Percentiles rank a stretch among this genome's conserved stretches.
These are phyloP conservation scores for Apiospora aurea DNA, from an alignment of 2,329 filamentous ascomycete genomes.

Conservation along the genomic window DNA sequence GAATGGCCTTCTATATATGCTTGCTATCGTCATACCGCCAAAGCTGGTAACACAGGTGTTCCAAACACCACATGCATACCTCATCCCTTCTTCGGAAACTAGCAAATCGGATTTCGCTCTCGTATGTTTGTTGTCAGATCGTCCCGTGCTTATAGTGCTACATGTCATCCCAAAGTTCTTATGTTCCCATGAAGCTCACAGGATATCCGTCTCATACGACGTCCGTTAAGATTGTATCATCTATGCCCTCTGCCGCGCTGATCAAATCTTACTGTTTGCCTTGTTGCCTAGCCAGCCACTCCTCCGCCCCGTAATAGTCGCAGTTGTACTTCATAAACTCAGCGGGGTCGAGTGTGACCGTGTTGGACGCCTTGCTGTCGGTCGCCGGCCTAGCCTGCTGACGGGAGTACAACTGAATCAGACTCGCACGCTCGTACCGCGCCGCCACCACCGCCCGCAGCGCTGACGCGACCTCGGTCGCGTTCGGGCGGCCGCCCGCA, in stretches of 20 bases:
- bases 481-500: constrained; percentile 25
- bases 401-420: constrained; percentile 50
- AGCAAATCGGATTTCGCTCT: too few species aligned
- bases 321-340: constrained; percentile 52
- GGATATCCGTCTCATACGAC: too few species aligned
- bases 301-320: constrained; percentile 43
- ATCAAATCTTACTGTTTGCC: not conserved
- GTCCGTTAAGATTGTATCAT: too few species aligned
- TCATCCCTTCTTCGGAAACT: not conserved
- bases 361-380: constrained; percentile 37
- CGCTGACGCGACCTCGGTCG: constrained; percentile 32
- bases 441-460: constrained; percentile 35
- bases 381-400: constrained; percentile 48
- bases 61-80: not conserved
- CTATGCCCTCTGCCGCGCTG: not conserved
- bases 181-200: too few species aligned
- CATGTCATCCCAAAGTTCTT: not conserved
- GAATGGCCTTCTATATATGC: not conserved
- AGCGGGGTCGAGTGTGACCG: constrained; percentile 44
- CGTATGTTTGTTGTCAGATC: not conserved
- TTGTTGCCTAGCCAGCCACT: constrained; percentile 36
- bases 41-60: not conserved
- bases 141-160: not conserved
- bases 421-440: constrained; percentile 45
- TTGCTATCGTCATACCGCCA: not conserved